Conservation (phyloP, 2,329 filamentous ascomycete species). For the Harringtonia aguacate region DNA sequence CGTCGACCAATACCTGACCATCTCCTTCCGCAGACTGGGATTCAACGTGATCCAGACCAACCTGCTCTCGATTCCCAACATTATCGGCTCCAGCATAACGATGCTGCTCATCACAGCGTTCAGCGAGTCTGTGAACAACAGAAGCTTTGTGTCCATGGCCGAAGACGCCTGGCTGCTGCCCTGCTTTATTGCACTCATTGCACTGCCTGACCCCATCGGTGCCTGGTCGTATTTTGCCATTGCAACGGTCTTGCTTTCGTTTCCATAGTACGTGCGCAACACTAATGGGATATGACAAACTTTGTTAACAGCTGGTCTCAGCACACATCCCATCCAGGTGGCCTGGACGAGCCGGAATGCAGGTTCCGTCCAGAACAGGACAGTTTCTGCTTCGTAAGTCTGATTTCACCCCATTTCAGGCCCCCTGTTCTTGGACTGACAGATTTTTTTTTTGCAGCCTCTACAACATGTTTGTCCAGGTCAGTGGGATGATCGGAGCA, state of each 20-base stretch:
- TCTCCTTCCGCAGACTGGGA: neutral
- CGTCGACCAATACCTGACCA: conserved; percentile 6
- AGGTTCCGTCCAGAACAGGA: conserved; percentile 45
- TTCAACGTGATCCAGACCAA: conserved; percentile 39
- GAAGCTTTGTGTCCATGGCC: neutral
- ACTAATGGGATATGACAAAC: no score
- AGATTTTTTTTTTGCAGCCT: conserved; percentile 25
- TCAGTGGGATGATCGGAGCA: conserved; percentile 26
- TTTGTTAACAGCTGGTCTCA: neutral
- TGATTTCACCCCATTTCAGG: neutral
- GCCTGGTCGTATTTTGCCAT: neutral
- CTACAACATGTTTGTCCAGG: conserved; percentile 38
- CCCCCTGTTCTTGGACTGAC: neutral
- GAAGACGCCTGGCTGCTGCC: neutral
- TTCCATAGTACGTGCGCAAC: neutral
- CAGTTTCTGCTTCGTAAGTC: conserved; percentile 31
- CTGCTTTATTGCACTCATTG: neutral
- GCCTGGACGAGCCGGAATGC: conserved; percentile 48
- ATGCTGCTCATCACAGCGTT: conserved; percentile 38
- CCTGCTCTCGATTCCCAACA: conserved; percentile 37
- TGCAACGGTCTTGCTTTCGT: neutral
- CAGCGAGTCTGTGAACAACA: conserved; percentile 29
- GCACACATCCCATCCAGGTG: conserved; percentile 42
- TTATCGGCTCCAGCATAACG: conserved; percentile 34
- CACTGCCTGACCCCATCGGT: neutral